A percentile compares a stretch with the other conserved stretches of the same genome.
Conservation (phyloP, 2,329 filamentous ascomycete species). For the Apiospora phragmitis region DNA sequence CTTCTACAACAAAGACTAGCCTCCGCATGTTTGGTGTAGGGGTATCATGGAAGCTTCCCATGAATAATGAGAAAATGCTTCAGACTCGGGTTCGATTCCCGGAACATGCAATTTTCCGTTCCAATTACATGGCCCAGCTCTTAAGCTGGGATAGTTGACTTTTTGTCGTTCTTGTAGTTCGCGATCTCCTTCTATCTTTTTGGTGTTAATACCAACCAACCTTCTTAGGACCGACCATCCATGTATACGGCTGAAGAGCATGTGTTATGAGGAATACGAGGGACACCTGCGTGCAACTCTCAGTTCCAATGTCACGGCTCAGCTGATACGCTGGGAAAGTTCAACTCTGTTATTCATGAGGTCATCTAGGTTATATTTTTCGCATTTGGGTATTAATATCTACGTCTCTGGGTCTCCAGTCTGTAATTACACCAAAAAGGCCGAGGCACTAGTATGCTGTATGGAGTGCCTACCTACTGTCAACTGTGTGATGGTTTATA, state of each 20-base stretch:
- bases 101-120: conserved; percentile 24
- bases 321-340: not conserved
- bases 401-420: not conserved
- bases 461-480: not conserved
- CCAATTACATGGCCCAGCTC: conserved; percentile 1
- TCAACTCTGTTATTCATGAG: not conserved
- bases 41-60: conserved; percentile 39
- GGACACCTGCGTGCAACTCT: not conserved
- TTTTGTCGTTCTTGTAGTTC: not conserved
- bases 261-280: not conserved
- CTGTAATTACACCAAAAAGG: not conserved
- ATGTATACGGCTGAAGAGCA: not conserved
- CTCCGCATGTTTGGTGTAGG: conserved; percentile 31
- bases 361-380: not conserved
- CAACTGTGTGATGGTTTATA: no score
- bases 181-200: not conserved
- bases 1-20: not conserved
- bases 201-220: not conserved
- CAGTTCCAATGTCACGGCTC: not conserved
- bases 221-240: no score
- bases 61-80: conserved; percentile 21
- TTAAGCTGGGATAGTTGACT: not conserved
- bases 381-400: not conserved
- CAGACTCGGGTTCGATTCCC: conserved; percentile 37
- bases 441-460: not conserved